Evolutionary conservation across 2,329 filamentous ascomycete species (phyloP), one percentile per base, ranked within the genome.

Genomic region (Fusarium pseudonygamai): DNA sequence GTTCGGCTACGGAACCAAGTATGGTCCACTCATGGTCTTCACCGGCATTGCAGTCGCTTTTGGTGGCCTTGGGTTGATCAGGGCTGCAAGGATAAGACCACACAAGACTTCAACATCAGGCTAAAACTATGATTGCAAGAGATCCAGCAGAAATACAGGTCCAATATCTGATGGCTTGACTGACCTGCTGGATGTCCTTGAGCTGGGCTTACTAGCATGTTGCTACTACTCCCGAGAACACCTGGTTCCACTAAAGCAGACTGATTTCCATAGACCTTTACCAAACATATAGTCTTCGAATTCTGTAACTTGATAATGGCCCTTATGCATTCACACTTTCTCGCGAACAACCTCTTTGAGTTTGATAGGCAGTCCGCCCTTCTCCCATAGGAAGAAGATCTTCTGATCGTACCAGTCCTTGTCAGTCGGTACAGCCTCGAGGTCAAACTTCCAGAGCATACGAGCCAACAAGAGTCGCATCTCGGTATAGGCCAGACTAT

Each of bases 361-460:
- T 16, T 61, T 67, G 16, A 67, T 22, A 10, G 32, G 28, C 0
- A 67, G 40, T 6, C n/a, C 18, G 3, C 15, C 15, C 30, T 67
- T 67, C 4, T 67, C 46, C 46, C 46, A 67, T 5, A 67, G 20
- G 6, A 47, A 14, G 18, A 28, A 67, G 1, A 61, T n/a, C 18
- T 53, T 61, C 8, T 67, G 65, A 7, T 61, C 14, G 2, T 28
- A 16, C 65, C 65, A 67, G 5, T 42, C 13, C 1, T 12, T 24
- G 16, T 42, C 40, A 13, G 52, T 47, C 1, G 63, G 65, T 6
- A 42, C n/a, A 4, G 60, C 10, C 28, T 67, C 40, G 8, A 47
- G 34, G 5, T 67, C 65, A 42, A 67, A 67, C 30, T 67, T 67
- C 65, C 65, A 67, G 0, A 67, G 63, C 3, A 67, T 12, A 4